A percentile compares a stretch with the other conserved stretches of the same genome.
Evolutionary conservation across 2,329 filamentous ascomycete species (phyloP).

Genomic region (Penicillium sp.): DNA sequence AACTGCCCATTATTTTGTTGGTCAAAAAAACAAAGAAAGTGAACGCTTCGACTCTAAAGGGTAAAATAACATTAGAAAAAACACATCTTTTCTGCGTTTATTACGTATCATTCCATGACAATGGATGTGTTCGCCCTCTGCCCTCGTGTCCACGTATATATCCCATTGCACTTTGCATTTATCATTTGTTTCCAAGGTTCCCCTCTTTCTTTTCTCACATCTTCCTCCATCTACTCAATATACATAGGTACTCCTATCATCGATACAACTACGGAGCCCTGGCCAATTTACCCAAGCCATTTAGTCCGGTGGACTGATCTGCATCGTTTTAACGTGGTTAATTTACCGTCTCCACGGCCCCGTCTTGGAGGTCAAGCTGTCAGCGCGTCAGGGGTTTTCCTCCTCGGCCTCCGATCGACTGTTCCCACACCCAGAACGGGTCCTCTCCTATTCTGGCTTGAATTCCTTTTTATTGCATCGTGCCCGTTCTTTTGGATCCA

Average conservation of each 20-base stretch:
- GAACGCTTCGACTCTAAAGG: background rate
- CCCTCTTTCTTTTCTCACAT: background rate
- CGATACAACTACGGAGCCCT: background rate
- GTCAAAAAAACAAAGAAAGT: background rate
- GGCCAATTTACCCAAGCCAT: background rate
- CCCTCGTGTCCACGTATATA: background rate
- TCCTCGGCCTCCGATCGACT: constrained; percentile 23
- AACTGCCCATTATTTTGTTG: constrained; percentile 2
- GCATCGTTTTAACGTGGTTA: constrained; percentile 23
- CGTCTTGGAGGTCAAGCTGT: constrained; percentile 30
- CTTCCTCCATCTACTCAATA: background rate
- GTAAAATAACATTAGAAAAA: background rate
- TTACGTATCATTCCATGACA: background rate
- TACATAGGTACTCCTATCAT: background rate
- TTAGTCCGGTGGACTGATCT: constrained; percentile 22
- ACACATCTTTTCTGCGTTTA: background rate
- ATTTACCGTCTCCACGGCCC: constrained; percentile 26
- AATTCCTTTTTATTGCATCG: constrained; percentile 27
- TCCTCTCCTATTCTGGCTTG: constrained; percentile 35
- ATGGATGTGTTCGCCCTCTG: background rate
- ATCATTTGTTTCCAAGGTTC: no score
- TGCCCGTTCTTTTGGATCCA: constrained; percentile 24
- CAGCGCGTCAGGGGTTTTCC: constrained; percentile 34
- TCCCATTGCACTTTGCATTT: background rate
- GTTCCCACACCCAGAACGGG: constrained; percentile 29